Conservation (phyloP, 495 filamentous ascomycete genomes). For the Aspergillus avenaceus region DNA sequence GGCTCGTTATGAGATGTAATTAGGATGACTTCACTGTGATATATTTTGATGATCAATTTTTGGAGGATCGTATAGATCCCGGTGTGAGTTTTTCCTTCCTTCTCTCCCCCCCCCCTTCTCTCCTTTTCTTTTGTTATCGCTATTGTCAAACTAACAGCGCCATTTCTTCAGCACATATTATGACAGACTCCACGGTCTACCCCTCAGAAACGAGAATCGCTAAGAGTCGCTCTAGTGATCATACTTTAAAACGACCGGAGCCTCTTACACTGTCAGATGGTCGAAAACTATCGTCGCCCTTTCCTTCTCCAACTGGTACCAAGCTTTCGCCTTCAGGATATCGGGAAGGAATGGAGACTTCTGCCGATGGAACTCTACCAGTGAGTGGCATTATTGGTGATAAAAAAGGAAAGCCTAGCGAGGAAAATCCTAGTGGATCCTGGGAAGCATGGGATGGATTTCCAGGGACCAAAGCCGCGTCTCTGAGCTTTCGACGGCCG, state of each 20-base stretch:
- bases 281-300: slow-evolving; percentile 27
- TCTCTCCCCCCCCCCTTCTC: neutral
- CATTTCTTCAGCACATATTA: slow-evolving; percentile 9
- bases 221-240: slow-evolving; percentile 15
- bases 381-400: neutral
- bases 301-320: slow-evolving; percentile 32
- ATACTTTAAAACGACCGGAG: slow-evolving; percentile 21
- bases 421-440: slow-evolving; percentile 2
- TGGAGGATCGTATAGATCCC: neutral
- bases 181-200: slow-evolving; percentile 22
- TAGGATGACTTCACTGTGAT: neutral
- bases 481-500: slow-evolving; percentile 24
- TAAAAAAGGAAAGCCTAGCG: slow-evolving; percentile 20
- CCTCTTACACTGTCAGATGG: slow-evolving; percentile 19
- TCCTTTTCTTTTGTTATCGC: no score
- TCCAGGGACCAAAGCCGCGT: slow-evolving; percentile 16
- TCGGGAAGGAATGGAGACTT: slow-evolving; percentile 1
- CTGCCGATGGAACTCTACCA: neutral
- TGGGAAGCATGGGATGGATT: slow-evolving; percentile 20
- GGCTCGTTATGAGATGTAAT: neutral
- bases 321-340: slow-evolving; percentile 16
- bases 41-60: neutral
- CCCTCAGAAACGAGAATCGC: slow-evolving; percentile 17
- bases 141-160: neutral
- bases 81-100: neutral